Evolutionary conservation across 108 stramenopile genomes (phyloP), one percentile per base, ranked within the genome.

Genomic region (Fragilariopsis cylindrus): DNA sequence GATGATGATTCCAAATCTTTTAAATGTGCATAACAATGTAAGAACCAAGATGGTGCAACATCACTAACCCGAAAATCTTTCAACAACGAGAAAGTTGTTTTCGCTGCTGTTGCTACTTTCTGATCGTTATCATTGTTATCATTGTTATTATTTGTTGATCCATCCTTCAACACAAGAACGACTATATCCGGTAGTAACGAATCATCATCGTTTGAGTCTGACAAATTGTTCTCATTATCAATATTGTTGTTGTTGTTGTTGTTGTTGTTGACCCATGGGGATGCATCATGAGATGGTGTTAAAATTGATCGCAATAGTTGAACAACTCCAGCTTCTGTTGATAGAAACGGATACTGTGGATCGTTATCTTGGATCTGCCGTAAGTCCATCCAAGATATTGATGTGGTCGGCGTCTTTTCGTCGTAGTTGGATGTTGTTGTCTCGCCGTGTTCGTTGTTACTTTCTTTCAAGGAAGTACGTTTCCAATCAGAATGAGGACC

Each of bases 21-120:
- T 58, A 84, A 4, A 16, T 49, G 18, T 7, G 76, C 53, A 52
- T 43, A 70, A 11, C 70, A 57, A 53, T 88, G 80, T 7, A 85
- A 57, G 60, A 65, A 81, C 78, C 82, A 88, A 13, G 83, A 82
- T 4, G 87, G 87, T 68, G 69, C 76, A 9, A 70, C 80, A 73
- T 88, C 84, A 46, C 73, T 73, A n/a, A 82, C 79, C 11, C 84
- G 81, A 74, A 88, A 81, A 4, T 81, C 52, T 57, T 52, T 49
- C 49, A 84, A 19, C 18, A 55, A 57, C 19, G 72, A 71, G 21
- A 40, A 53, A 6, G 48, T 30, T 30, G 30, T 30, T 30, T 30
- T 30, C 30, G 19, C 42, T 52, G 40, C 15, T 18, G 15, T 1
- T 53, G 15, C n/a, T 12, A n/a, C 52, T 12, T n/a, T n/a, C 12